Percentiles rank a stretch among this genome's conserved stretches.
Conservation (phyloP, 148 eudicot species). For the Gaultheria prostrata region DNA sequence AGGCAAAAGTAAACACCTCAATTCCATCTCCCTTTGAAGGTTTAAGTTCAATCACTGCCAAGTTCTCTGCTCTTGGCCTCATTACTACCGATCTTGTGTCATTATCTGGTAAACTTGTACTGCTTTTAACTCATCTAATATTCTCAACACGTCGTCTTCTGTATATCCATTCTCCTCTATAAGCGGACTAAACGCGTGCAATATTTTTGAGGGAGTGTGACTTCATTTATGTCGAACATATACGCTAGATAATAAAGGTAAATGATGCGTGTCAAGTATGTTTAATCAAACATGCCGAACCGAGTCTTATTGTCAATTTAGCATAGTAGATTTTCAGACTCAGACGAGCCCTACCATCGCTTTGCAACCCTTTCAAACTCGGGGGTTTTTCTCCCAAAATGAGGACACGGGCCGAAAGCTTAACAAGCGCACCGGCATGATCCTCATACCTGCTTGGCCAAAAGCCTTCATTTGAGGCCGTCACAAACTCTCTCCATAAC, state of each 20-base stretch:
- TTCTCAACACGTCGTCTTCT: background rate
- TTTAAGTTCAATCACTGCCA: conserved; percentile 18
- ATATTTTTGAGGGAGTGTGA: too few species aligned
- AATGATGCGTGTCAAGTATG: background rate
- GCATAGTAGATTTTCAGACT: background rate
- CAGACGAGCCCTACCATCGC: background rate
- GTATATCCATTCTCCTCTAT: too few species aligned
- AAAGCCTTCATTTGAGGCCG: too few species aligned
- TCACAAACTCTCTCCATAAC: too few species aligned
- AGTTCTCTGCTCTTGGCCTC: conserved; percentile 27
- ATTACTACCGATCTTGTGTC: conserved; percentile 25
- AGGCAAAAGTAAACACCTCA: conserved; percentile 21
- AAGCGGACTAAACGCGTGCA: too few species aligned
- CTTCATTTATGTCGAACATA: too few species aligned
- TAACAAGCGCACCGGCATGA: background rate
- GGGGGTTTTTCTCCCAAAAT: background rate
- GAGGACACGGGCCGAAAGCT: background rate
- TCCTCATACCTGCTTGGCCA: too few species aligned
- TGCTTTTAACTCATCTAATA: background rate
- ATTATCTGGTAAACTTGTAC: conserved; percentile 30
- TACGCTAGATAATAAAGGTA: background rate
- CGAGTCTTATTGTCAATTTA: too few species aligned
- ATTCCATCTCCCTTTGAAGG: conserved; percentile 22
- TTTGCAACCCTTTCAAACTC: background rate
- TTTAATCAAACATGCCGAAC: too few species aligned